Base-by-base conservation (phyloP, 1,139 yeast species). In the Yamadazyma sp. region DNA sequence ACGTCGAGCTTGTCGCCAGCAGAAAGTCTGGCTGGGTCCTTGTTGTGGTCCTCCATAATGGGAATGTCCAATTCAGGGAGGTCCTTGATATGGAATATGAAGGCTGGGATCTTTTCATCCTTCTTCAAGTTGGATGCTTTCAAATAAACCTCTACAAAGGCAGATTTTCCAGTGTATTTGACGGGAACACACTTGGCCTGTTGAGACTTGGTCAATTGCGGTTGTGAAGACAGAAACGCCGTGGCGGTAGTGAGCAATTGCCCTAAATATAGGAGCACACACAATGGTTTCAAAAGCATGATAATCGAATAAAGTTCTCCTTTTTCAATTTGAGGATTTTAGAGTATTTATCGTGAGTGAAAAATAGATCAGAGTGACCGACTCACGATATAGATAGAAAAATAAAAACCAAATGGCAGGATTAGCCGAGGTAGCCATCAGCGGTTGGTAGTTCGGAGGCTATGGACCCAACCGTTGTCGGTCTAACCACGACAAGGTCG, bases 11-110 rank as follows among this genome's bases (percentile, higher is more conserved):
- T 50, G 11, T 49, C 38, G 9, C 40, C 36, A 7, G 40, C 34
- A 34, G 47, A 54, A 12, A 33, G 23, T 16, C 33, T 30, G 5
- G 16, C 9, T 5, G 33, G 33, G 24, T 30, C 28, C 17, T 33
- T 7, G 20, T 37, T 36, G 16, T 22, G 60, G 22, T 37, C 40
- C 20, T 49, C 50, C 10, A 56, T 37, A 3, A 49, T 32, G 2
- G 66, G 66, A 3, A 64, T 11, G 9, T 51, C 45, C 4, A 60
- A 54, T 34, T 60, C 50, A 26, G 44, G 42, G 33, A 64, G 46
- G 29, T 62, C 64, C 2, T 48, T 40, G 39, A 62, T 56, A 36
- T 52, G 58, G 40, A 63, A 56, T 12, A 64, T 53, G 29, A 59
- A 47, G 1, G 49, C 46, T n/a, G 66, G 69, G 33, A 55, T 43